Conservation (phyloP, 1,139 yeast genomes). For the Scheffersomyces parashehatae region DNA sequence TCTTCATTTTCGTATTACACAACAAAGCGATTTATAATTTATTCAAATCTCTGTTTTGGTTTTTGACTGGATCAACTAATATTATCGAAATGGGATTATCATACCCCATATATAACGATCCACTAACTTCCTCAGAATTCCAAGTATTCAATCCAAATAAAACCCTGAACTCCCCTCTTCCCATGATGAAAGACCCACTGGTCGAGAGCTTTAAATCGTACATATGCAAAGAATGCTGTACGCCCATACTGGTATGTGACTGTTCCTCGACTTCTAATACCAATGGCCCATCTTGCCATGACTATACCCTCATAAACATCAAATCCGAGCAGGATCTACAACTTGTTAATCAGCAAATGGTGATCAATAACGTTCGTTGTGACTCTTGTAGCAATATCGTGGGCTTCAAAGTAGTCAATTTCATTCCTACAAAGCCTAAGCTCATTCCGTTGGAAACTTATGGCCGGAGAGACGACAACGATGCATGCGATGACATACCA, state of each 20-base stretch:
- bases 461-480: background rate
- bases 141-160: too few relatives aligned
- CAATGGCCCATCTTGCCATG: constrained; percentile 2
- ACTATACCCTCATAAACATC: constrained; percentile 6
- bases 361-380: constrained; percentile 14
- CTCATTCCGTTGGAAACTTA: constrained; percentile 3
- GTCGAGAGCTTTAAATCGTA: background rate
- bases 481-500: background rate
- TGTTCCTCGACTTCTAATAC: background rate
- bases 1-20: too few relatives aligned
- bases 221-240: constrained; percentile 14
- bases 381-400: constrained; percentile 13
- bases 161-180: too few relatives aligned
- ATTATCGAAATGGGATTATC: too few relatives aligned
- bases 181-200: too few relatives aligned
- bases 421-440: constrained; percentile 6
- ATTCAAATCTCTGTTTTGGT: too few relatives aligned
- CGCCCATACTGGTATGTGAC: constrained; percentile 8
- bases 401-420: constrained; percentile 15
- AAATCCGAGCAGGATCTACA: constrained; percentile 5
- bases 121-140: too few relatives aligned
- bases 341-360: constrained; percentile 6
- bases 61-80: too few relatives aligned
- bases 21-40: too few relatives aligned
- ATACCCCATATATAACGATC: too few relatives aligned